phyloP scores from a whole-genome alignment of 345 rosid species.

The Eucalyptus polybractea region DNA sequence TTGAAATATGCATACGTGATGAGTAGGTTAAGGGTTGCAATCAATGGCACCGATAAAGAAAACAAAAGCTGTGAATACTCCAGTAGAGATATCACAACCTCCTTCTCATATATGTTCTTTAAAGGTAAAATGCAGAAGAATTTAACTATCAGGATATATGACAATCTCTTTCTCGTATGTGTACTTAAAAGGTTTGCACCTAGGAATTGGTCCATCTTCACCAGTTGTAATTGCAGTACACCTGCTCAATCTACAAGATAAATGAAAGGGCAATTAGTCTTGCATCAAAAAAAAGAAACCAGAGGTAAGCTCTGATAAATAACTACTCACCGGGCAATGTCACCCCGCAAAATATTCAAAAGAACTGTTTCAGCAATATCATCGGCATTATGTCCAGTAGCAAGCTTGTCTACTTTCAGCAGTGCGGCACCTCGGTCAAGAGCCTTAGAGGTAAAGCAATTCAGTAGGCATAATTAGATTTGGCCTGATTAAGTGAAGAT shows the following conservation, averaged over 20 bases:
- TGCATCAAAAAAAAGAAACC: background rate
- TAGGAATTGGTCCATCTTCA: conserved; percentile 92
- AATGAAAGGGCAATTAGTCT: background rate
- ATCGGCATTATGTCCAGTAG: conserved; percentile 93
- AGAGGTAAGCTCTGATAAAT: background rate
- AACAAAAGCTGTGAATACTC: background rate
- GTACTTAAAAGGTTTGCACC: conserved; percentile 95
- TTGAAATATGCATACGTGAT: conserved; percentile 95
- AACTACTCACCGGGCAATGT: conserved; percentile 66
- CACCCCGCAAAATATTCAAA: conserved; percentile 81
- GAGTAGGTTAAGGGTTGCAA: conserved; percentile 38
- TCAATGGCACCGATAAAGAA: background rate
- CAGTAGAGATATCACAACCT: background rate
- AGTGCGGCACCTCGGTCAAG: conserved; percentile 90
- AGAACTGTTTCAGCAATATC: conserved; percentile 96
- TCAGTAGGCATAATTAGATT: background rate
- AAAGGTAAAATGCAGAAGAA: background rate
- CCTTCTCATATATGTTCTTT: background rate
- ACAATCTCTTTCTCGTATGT: conserved; percentile 96
- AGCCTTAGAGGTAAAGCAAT: conserved; percentile 31
- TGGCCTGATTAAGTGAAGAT: background rate
- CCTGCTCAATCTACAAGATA: conserved; percentile 53
- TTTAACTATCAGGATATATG: conserved; percentile 59
- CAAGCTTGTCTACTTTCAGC: conserved; percentile 84
- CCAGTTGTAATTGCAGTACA: conserved; percentile 87